Conservation (phyloP, 352 stramenopile species). For the Pilasporangium apinafurcum region DNA sequence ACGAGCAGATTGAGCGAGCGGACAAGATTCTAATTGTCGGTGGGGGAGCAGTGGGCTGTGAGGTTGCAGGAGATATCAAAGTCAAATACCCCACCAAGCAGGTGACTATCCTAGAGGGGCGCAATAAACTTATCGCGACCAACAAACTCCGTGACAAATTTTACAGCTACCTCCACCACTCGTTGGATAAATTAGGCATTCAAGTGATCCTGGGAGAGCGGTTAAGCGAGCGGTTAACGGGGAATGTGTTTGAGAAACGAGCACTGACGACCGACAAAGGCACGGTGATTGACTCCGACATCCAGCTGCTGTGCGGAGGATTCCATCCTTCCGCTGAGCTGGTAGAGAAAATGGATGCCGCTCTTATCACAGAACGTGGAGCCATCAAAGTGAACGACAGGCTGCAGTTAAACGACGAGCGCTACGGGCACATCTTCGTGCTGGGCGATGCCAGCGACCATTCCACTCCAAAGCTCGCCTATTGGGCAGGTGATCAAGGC, state of each 20-base stretch:
- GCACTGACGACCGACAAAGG: conserved; percentile 39
- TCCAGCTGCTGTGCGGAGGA: conserved; percentile 45
- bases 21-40: conserved; percentile 48
- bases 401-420: conserved; percentile 37
- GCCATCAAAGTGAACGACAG: conserved; percentile 36
- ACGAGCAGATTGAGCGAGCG: conserved; percentile 22
- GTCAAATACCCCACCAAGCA: conserved; percentile 33
- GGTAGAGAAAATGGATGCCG: conserved; percentile 26
- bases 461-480: conserved; percentile 30
- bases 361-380: conserved; percentile 26
- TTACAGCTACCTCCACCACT: conserved; percentile 15
- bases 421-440: conserved; percentile 47
- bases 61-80: conserved; percentile 44
- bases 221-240: conserved; percentile 25
- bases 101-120: conserved; percentile 44
- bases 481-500: conserved; percentile 32
- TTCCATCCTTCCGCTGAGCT: conserved; percentile 15
- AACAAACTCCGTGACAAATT: conserved; percentile 48
- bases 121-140: conserved; percentile 15
- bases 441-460: conserved; percentile 53
- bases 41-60: conserved; percentile 41
- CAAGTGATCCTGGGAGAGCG: conserved; percentile 52
- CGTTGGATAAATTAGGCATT: conserved; percentile 31
- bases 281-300: conserved; percentile 33
- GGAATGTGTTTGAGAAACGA: conserved; percentile 19